These are phyloP conservation scores for Podospora sp. DNA, from an alignment of 495 filamentous ascomycete species.

Conservation along the genomic window DNA sequence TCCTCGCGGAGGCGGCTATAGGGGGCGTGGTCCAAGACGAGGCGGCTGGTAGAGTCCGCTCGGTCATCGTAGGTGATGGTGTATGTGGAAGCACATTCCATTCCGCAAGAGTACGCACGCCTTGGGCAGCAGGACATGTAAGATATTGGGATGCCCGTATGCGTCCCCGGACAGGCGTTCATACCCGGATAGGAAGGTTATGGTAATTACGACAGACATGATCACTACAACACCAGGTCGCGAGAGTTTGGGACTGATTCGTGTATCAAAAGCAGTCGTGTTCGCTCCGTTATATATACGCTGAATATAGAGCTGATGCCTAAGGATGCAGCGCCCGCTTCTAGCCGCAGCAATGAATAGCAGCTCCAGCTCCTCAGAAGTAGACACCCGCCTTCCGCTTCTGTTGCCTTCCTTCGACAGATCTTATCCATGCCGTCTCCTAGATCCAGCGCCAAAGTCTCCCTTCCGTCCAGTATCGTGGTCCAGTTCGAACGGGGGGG, in stretches of 20 bases:
- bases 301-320: neutral
- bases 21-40: slow-evolving; percentile 25
- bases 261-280: neutral
- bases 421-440: no score
- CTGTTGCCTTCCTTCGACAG: no score
- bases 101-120: neutral
- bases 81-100: no score
- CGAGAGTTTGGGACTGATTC: no score
- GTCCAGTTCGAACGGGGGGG: no score
- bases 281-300: neutral
- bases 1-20: slow-evolving; percentile 47
- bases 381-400: no score
- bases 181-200: neutral
- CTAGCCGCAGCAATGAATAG: neutral
- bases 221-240: neutral
- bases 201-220: neutral
- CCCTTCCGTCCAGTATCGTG: no score
- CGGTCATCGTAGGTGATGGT: no score
- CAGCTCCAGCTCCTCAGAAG: no score
- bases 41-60: slow-evolving; percentile 30
- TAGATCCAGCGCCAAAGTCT: no score
- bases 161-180: neutral
- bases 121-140: neutral
- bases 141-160: neutral
- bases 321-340: neutral